Evolutionary conservation across 1,284 basidiomycete genomes (phyloP).

Genomic region (Apiotrichum veenhuisii): DNA sequence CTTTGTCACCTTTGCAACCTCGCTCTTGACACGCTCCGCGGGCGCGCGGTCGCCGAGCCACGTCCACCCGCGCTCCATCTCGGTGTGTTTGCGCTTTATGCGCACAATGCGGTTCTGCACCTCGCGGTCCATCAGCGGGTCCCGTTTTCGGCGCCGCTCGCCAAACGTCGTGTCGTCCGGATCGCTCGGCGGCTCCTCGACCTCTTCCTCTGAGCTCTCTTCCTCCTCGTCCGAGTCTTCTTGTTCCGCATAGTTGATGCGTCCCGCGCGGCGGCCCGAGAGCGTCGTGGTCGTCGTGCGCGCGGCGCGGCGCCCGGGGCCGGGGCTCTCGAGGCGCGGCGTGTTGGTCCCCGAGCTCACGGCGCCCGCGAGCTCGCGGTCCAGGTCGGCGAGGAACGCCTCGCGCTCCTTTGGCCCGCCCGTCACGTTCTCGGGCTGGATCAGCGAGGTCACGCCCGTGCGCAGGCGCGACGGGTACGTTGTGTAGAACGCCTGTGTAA

Average conservation of each 20-base stretch:
- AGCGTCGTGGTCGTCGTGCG: conserved; percentile 38
- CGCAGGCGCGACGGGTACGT: conserved; percentile 87
- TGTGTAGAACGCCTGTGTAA: conserved; percentile 67
- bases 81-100: conserved; percentile 52
- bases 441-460: conserved; percentile 82
- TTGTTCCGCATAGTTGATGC: conserved; percentile 83
- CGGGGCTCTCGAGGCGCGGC: conserved; percentile 37
- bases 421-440: conserved; percentile 71
- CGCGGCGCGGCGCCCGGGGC: conserved; percentile 13
- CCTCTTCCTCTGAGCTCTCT: conserved; percentile 62
- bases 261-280: conserved; percentile 55
- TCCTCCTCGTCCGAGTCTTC: conserved; percentile 78
- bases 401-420: conserved; percentile 50
- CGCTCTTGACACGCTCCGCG: conserved; percentile 66
- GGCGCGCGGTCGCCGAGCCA: conserved; percentile 86
- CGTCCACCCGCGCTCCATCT: conserved; percentile 63
- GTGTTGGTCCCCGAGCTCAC: conserved; percentile 26
- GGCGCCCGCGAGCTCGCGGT: conserved; percentile 26
- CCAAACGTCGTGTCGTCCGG: conserved; percentile 38
- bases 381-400: conserved; percentile 37
- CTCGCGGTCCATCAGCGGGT: conserved; percentile 4
- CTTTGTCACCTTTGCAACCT: conserved; percentile 58
- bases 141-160: conserved; percentile 17
- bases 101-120: conserved; percentile 16
- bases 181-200: conserved; percentile 71